These are phyloP conservation scores for Globisporangium parvum DNA, from an alignment of 352 stramenopile genomes.

Conservation along the genomic window DNA sequence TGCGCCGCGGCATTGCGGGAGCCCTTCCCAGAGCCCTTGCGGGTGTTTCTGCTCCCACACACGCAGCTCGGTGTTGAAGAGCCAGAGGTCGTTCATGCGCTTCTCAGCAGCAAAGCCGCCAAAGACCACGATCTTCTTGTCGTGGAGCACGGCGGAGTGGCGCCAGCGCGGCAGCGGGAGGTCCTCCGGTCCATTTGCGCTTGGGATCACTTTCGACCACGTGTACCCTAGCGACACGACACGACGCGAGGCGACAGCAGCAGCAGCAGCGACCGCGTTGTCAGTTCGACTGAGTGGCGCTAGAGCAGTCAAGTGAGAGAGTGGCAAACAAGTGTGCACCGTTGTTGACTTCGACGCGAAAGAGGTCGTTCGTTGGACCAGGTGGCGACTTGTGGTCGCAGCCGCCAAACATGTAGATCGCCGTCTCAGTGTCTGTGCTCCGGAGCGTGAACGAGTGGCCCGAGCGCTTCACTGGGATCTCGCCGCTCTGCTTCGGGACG, in stretches of 20 bases:
- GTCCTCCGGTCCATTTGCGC: slow-evolving; percentile 38
- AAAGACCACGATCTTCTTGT: slow-evolving; percentile 91
- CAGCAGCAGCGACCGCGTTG: no score
- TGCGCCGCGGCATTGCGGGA: slow-evolving; percentile 88
- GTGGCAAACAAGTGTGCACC: slow-evolving; percentile 19
- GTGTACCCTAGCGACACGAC: slow-evolving; percentile 35
- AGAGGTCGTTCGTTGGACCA: slow-evolving; percentile 93
- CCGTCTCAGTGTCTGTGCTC: slow-evolving; percentile 55
- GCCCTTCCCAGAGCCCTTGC: slow-evolving; percentile 84
- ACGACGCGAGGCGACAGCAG: no score
- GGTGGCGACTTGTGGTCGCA: slow-evolving; percentile 89
- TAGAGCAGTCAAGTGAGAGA: no score
- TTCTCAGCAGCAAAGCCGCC: slow-evolving; percentile 91
- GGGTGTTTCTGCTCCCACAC: slow-evolving; percentile 91
- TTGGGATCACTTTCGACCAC: slow-evolving; percentile 58
- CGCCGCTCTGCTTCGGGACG: slow-evolving; percentile 85
- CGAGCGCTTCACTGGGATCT: slow-evolving; percentile 92
- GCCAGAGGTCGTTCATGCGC: slow-evolving; percentile 95
- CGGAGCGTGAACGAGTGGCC: slow-evolving; percentile 93
- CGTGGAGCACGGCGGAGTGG: slow-evolving; percentile 75
- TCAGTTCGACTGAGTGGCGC: not conserved
- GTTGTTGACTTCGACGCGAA: slow-evolving; percentile 89
- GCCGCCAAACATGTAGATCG: slow-evolving; percentile 85
- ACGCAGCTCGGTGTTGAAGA: slow-evolving; percentile 92
- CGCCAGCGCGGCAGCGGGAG: slow-evolving; percentile 72